Base-by-base conservation (phyloP, 1,139 yeast genomes). In the Blastobotrys ciferrii region DNA sequence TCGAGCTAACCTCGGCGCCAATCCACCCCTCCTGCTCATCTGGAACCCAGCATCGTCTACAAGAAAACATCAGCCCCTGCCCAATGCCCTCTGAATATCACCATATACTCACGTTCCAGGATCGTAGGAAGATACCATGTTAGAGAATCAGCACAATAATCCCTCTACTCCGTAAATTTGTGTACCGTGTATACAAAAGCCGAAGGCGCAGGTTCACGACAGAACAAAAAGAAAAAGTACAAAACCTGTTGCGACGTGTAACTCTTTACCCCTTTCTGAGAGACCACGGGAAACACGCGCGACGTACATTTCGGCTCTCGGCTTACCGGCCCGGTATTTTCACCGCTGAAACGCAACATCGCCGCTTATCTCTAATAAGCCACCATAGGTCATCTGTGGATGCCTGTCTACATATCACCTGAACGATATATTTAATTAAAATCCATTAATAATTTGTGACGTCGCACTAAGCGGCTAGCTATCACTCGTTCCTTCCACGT, bases 31-130 rank as follows among this genome's bases (percentile, higher is more conserved):
- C 78, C 49, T 77, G 76, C 54, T 84, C 88, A 67, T 87, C 94
- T 31, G 95, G 96, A 61, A 86, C 83, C 98, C 98, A 92, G 72
- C 98, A 91, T 62, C 96, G 91, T 67, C 72, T 69, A 47, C 25
- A 32, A 9, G 28, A 23, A 23, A 23, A 23, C 9, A 9, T 23
- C 28, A 23, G 28, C 9, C 28, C 28, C 28, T 23, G 9, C 28
- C 28, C 5, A 9, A 23, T 23, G 5, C 9, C 9, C 28, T 23
- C 28, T 11, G 13, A 5, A 36, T 1, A 15, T 6, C 13, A 14
- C 9, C 13, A 42, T 33, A 32, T 6, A 62, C 65, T 59, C 55
- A 62, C 65, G 65, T 61, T 53, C 65, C 65, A 45, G 62, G 58
- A 49, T 61, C 64, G 52, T 61, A 61, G 35, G 61, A 38, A 38